Evolutionary conservation across 106 monocot species (phyloP), one percentile per base, ranked within the genome.

Genomic region (Apostasia shenzhenica): DNA sequence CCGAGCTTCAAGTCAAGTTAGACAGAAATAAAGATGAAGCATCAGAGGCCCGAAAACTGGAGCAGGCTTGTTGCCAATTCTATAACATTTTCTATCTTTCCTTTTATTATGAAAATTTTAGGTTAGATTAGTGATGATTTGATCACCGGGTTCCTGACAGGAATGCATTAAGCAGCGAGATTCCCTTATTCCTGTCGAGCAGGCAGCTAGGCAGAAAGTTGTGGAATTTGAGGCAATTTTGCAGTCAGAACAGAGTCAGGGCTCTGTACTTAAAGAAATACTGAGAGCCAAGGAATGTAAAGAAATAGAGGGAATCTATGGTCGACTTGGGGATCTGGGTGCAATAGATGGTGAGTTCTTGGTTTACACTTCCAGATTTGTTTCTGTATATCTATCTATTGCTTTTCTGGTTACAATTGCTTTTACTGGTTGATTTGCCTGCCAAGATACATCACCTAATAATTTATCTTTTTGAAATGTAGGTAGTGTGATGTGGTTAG

Each of bases 311-410:
- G 99, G 99, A 52, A 99, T 99, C 63, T 85, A 87, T 88, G 93
- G 99, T n/a, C 81, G 99, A 13, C 68, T 99, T 41, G 99, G 99
- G 77, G 93, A 99, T 77, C 86, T 99, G 69, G 99, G 93, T 64
- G 99, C 93, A 82, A 99, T 99, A 61, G 76, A 99, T 71, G 82
- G 99, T 93, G 59, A 79, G 65, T 38, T 67, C 42, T 81, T 66
- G 1, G 10, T 14, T 48, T 66, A n/a, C 41, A 54, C 54, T 43
- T 40, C 54, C 56, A 4, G 3, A 52, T 64, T 9, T 37, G 62
- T 50, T 55, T 58, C 55, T 47, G 42, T 43, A 6, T 41, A 50
- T 13, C 1, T 72, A 61, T 40, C 43, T 54, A 11, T 52, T 38
- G 41, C 62, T 42, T 26, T 49, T 50, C 38, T 43, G 51, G 12